Evolutionary conservation across 73 alveolate species (phyloP).

Genomic region (Paramecium octaurelia): DNA sequence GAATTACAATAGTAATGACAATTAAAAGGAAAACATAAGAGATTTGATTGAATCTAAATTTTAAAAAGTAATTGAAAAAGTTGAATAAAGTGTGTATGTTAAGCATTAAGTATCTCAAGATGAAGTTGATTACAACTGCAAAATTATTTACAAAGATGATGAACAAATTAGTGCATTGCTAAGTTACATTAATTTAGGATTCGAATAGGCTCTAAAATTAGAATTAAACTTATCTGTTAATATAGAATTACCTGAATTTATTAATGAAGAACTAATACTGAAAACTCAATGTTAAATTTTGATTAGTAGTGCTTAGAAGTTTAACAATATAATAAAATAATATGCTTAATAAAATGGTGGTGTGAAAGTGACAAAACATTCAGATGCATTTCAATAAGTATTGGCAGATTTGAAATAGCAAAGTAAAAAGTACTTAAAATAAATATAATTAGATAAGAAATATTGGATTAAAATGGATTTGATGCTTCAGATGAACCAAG

Average conservation of each 20-base stretch:
- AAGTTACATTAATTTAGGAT: not conserved
- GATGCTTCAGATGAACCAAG: not conserved
- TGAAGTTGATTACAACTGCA: not conserved
- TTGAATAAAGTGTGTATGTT: not conserved
- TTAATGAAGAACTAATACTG: not conserved
- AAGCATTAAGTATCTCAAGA: not conserved
- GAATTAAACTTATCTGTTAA: not conserved
- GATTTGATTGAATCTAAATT: not conserved
- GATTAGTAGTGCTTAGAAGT: not conserved
- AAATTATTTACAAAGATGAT: not conserved
- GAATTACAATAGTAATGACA: not conserved
- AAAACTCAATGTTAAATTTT: not conserved
- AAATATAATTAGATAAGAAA: not conserved
- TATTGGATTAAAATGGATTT: not conserved
- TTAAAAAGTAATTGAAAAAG: not conserved
- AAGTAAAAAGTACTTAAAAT: not conserved
- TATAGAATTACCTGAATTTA: not conserved
- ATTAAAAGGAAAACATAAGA: not conserved
- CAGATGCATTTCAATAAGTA: not conserved
- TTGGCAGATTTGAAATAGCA: not conserved
- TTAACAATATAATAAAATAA: not conserved
- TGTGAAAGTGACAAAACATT: not conserved
- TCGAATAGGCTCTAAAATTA: not conserved
- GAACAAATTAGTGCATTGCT: not conserved
- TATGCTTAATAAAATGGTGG: not conserved